These are phyloP conservation scores for Physcomitrellopsis africana DNA, from an alignment of 225 moss, liverwort and hornwort genomes.

Conservation along the genomic window DNA sequence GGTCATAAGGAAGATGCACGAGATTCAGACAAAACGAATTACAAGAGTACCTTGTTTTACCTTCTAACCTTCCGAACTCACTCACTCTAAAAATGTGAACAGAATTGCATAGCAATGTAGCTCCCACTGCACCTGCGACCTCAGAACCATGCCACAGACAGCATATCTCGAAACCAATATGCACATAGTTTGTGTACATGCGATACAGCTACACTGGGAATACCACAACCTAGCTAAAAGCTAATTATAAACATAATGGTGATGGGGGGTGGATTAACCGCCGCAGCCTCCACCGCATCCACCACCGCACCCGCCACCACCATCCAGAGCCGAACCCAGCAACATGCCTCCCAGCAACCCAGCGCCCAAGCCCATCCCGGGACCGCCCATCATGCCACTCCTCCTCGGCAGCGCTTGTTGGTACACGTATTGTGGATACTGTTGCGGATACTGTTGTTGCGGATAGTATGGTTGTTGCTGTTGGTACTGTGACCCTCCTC, in stretches of 20 bases:
- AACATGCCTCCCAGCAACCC: constrained; percentile 55
- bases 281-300: constrained; percentile 55
- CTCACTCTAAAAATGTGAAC: too few relatives aligned
- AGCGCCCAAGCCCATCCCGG: constrained; percentile 46
- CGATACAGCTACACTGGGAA: not conserved
- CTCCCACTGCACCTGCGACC: not conserved
- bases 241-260: not conserved
- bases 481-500: constrained; percentile 7
- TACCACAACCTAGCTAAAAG: too few relatives aligned
- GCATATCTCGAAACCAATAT: not conserved
- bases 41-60: not conserved
- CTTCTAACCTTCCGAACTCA: not conserved
- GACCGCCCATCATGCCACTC: constrained; percentile 27
- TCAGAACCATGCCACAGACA: not conserved
- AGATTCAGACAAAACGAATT: too few relatives aligned
- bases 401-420: constrained; percentile 36
- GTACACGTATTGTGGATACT: constrained; percentile 36
- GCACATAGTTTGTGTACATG: constrained; percentile 29
- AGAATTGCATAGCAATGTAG: not conserved
- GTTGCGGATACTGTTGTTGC: not conserved
- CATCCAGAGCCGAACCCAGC: constrained; percentile 45
- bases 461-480: constrained; percentile 24
- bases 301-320: constrained; percentile 24
- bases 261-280: constrained; percentile 12
- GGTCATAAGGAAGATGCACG: too few relatives aligned